Evolutionary conservation across 805 yeast genomes (phyloP).

Genomic region (Spathaspora boniae): DNA sequence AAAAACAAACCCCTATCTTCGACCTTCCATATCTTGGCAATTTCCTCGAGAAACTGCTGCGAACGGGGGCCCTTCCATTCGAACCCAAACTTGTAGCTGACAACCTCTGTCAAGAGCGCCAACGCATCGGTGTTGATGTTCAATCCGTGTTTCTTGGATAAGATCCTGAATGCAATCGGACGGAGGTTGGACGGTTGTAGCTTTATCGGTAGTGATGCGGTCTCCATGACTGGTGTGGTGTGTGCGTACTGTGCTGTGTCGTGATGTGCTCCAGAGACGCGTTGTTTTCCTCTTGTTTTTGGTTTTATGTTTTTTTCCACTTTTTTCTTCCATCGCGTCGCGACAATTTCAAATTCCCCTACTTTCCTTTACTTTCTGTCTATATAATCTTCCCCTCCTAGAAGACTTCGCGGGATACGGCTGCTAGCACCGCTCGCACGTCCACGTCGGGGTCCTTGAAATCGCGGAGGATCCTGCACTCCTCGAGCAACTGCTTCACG

Average conservation of each 20-base stretch:
- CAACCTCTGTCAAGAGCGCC: slow-evolving; percentile 62
- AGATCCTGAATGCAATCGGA: slow-evolving; percentile 85
- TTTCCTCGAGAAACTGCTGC: slow-evolving; percentile 65
- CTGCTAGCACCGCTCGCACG: slow-evolving; percentile 5
- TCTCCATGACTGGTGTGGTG: slow-evolving; percentile 13
- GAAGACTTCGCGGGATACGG: slow-evolving; percentile 5
- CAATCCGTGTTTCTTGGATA: slow-evolving; percentile 90
- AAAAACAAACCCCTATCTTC: slow-evolving; percentile 85
- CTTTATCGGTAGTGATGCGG: slow-evolving; percentile 58
- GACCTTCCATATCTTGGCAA: slow-evolving; percentile 81
- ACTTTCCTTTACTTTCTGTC: too few relatives aligned
- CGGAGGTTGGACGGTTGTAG: slow-evolving; percentile 80
- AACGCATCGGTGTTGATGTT: slow-evolving; percentile 86
- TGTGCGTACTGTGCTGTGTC: too few relatives aligned
- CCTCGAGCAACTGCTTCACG: slow-evolving; percentile 5
- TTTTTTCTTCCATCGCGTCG: too few relatives aligned
- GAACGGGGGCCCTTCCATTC: slow-evolving; percentile 77
- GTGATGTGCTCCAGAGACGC: too few relatives aligned
- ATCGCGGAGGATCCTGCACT: slow-evolving; percentile 7
- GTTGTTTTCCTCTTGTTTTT: too few relatives aligned
- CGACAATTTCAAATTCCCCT: too few relatives aligned
- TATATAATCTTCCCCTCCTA: neutral
- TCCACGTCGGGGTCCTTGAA: slow-evolving; percentile 7
- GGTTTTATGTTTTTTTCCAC: too few relatives aligned
- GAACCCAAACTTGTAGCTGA: slow-evolving; percentile 75